phyloP scores from a whole-genome alignment of 805 yeast species.

The Metschnikowia gelsemii region DNA sequence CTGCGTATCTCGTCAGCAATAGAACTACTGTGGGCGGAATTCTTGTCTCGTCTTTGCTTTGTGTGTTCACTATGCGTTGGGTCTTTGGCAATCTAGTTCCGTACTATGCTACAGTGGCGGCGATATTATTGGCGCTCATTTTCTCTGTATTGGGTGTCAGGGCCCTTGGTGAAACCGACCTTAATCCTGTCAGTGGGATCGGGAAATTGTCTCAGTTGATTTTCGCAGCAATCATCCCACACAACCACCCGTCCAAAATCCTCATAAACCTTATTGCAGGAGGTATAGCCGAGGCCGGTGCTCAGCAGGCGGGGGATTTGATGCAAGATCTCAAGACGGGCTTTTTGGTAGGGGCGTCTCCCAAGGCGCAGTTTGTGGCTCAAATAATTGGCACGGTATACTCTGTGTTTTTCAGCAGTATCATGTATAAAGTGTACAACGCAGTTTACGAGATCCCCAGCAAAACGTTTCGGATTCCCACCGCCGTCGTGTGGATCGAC shows the following conservation, averaged over 20 bases:
- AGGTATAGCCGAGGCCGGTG: conserved; percentile 97
- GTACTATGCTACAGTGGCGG: conserved; percentile 61
- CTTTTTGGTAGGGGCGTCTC: conserved; percentile 86
- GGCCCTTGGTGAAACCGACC: conserved; percentile 94
- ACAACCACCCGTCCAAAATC: conserved; percentile 73
- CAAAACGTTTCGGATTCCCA: conserved; percentile 79
- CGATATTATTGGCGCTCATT: conserved; percentile 72
- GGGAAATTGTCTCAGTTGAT: conserved; percentile 90
- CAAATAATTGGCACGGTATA: conserved; percentile 85
- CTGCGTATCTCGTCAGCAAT: conserved; percentile 47
- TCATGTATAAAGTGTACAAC: conserved; percentile 82
- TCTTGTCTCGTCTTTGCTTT: conserved; percentile 59
- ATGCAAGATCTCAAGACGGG: conserved; percentile 98
- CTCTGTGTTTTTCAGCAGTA: conserved; percentile 75
- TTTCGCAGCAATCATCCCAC: conserved; percentile 79
- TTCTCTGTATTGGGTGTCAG: conserved; percentile 86
- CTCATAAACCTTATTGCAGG: conserved; percentile 89
- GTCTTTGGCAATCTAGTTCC: conserved; percentile 78
- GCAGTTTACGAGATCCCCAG: conserved; percentile 84
- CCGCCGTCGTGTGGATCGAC: conserved; percentile 95
- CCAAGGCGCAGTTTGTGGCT: conserved; percentile 86
- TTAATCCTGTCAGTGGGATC: conserved; percentile 95
- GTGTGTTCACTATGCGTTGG: conserved; percentile 60
- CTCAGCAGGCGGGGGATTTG: conserved; percentile 97
- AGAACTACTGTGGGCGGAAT: conserved; percentile 59